phyloP scores from a whole-genome alignment of 176 grass and related monocot genomes.

The Zizania latifolia region DNA sequence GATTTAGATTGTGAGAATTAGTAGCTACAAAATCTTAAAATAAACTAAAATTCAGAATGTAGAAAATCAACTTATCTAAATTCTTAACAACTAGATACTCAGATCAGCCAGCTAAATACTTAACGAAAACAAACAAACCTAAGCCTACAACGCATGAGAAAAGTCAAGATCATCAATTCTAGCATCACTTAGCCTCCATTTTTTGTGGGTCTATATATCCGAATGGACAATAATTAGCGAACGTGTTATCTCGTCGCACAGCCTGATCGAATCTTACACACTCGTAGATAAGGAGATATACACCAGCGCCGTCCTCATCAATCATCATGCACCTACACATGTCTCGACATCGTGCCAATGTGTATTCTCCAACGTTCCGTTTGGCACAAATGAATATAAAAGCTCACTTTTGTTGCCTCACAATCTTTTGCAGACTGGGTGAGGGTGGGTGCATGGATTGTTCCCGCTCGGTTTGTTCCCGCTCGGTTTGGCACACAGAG shows the following conservation, averaged over 20 bases:
- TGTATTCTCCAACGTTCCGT: not conserved
- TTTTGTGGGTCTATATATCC: conserved; percentile 3
- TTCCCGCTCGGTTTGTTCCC: too few species aligned
- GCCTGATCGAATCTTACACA: not conserved
- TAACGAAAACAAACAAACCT: too few species aligned
- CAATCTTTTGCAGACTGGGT: conserved; percentile 1
- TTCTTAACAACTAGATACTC: too few species aligned
- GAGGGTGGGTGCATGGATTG: too few species aligned
- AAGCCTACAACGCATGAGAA: not conserved
- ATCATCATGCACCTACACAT: too few species aligned
- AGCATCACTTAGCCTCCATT: not conserved
- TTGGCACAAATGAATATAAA: not conserved
- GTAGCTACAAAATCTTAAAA: too few species aligned
- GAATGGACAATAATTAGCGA: conserved; percentile 18
- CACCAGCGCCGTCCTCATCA: conserved; percentile 17
- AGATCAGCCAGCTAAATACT: too few species aligned
- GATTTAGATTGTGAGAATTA: too few species aligned
- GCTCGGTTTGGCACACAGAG: not conserved
- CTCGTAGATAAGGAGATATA: conserved; percentile 17
- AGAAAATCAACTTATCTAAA: too few species aligned
- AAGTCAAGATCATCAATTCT: not conserved
- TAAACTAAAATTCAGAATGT: too few species aligned
- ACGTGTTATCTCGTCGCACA: conserved; percentile 1
- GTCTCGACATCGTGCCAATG: conserved; percentile 1
- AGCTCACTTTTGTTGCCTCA: not conserved